Evolutionary conservation across 768 basidiomycete species (phyloP).

Genomic region (Exsudoporus frostii): DNA sequence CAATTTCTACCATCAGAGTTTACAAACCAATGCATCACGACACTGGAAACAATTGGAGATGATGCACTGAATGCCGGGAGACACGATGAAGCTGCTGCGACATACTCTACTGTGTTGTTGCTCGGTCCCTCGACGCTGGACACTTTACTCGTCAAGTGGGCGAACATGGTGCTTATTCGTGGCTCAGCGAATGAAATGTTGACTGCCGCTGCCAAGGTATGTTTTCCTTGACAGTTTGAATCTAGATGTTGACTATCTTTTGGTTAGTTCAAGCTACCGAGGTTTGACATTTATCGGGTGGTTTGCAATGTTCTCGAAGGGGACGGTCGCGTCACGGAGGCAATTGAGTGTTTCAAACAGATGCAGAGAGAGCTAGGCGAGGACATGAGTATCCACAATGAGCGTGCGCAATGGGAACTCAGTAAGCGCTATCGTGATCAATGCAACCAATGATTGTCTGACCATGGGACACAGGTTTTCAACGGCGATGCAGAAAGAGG

Average conservation of each 20-base stretch:
- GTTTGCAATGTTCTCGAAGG: conserved; percentile 2
- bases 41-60: background rate
- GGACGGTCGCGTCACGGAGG: background rate
- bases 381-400: background rate
- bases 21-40: background rate
- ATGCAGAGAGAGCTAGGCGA: background rate
- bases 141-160: background rate
- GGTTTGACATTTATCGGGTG: background rate
- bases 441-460: background rate
- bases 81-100: background rate
- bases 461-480: background rate
- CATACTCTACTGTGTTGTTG: background rate
- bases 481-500: background rate
- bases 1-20: background rate
- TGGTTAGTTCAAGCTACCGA: conserved; percentile 2
- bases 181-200: background rate
- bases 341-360: background rate
- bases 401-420: background rate
- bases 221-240: background rate
- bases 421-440: background rate
- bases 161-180: background rate
- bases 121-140: background rate
- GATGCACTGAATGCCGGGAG: background rate
- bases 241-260: background rate
- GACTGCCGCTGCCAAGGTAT: background rate